Conservation (phyloP, 1,139 yeast species). For the Pichia norvegensis region DNA sequence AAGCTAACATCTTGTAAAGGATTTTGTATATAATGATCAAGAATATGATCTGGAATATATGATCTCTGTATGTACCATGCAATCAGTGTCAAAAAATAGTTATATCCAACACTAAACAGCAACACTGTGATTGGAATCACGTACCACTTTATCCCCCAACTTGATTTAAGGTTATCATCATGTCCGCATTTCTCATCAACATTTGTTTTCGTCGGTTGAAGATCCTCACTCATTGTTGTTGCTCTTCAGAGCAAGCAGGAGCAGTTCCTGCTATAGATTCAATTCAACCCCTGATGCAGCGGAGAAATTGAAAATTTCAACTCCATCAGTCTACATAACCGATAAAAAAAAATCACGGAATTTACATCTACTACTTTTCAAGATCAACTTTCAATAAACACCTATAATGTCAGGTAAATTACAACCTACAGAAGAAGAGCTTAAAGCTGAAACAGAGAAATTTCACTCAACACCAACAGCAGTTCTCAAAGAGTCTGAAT, state of each 20-base stretch:
- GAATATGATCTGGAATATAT: slow-evolving; percentile 14
- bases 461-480: slow-evolving; percentile 32
- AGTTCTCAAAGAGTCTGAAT: slow-evolving; percentile 56
- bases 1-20: slow-evolving; percentile 26
- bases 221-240: no score
- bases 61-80: background rate
- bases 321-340: no score
- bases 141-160: background rate
- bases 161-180: no score
- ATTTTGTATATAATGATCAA: slow-evolving; percentile 19
- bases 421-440: slow-evolving; percentile 25
- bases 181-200: no score
- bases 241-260: no score
- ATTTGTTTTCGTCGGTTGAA: background rate
- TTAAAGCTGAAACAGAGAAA: slow-evolving; percentile 20
- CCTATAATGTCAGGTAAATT: slow-evolving; percentile 22
- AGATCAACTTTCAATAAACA: no score
- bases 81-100: background rate
- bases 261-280: no score
- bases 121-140: background rate
- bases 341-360: no score
- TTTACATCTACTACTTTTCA: no score
- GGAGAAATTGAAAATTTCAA: no score
- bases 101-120: background rate
- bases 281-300: no score